Evolutionary conservation across 2,329 filamentous ascomycete species (phyloP).

Genomic region (Arthrinium puccinioides): DNA sequence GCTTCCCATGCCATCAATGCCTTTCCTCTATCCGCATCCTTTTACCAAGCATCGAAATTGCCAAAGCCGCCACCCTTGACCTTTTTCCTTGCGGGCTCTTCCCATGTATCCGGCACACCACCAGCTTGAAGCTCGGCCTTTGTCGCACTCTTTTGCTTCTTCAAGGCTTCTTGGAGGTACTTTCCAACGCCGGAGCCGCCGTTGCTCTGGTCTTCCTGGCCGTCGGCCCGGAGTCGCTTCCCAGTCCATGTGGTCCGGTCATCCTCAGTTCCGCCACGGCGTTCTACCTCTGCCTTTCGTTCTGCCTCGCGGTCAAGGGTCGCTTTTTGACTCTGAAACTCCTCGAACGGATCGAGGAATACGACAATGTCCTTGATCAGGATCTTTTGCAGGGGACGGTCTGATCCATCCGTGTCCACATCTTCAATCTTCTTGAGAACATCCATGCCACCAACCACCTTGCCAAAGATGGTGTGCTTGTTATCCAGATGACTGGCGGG

Average conservation of each 20-base stretch:
- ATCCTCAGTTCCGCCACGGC: slow-evolving; percentile 70
- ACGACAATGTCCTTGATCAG: slow-evolving; percentile 76
- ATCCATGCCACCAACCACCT: slow-evolving; percentile 69
- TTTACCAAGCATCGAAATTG: slow-evolving; percentile 87
- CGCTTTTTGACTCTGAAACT: slow-evolving; percentile 72
- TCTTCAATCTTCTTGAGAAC: slow-evolving; percentile 71
- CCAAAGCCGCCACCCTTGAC: slow-evolving; percentile 74
- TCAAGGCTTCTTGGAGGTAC: slow-evolving; percentile 63
- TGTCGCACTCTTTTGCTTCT: slow-evolving; percentile 21
- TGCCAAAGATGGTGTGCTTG: slow-evolving; percentile 96
- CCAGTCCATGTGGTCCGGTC: slow-evolving; percentile 94
- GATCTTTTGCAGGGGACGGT: slow-evolving; percentile 71
- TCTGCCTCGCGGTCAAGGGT: slow-evolving; percentile 53
- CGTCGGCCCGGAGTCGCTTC: slow-evolving; percentile 71
- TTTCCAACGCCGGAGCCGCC: slow-evolving; percentile 58
- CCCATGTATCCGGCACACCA: slow-evolving; percentile 55
- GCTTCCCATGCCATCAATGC: slow-evolving; percentile 2
- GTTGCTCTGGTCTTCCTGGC: slow-evolving; percentile 41
- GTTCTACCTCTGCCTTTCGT: slow-evolving; percentile 53
- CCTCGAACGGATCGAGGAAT: slow-evolving; percentile 90
- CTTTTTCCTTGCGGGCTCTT: slow-evolving; percentile 76
- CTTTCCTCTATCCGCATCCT: neutral
- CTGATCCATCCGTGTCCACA: slow-evolving; percentile 65
- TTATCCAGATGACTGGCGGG: slow-evolving; percentile 78
- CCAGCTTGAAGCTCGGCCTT: slow-evolving; percentile 56